Evolutionary conservation across 2,329 filamentous ascomycete species (phyloP), one percentile per base, ranked within the genome.

Genomic region (Rhynchosporium agropyri): DNA sequence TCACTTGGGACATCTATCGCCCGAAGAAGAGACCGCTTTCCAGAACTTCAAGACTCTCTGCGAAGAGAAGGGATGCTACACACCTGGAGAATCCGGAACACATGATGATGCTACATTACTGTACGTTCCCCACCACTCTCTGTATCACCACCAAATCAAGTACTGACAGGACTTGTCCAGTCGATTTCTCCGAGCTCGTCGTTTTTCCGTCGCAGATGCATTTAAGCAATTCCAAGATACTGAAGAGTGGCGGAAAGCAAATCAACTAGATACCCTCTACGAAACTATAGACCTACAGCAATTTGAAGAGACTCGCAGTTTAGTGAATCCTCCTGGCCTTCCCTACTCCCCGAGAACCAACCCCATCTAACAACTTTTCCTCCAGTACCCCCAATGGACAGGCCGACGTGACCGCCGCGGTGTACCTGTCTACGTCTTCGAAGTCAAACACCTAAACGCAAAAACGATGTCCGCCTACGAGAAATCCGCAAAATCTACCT

Each of bases 311-410:
- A 89, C 90, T 65, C 83, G 89, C 62, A 83, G 86, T 69, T 81
- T 97, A 80, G 91, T 94, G 77, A 70, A 81, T 76, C 38, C 20
- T 38, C 13, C 65, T 61, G 60, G 58, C 62, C 54, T 65, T 38
- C 31, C 56, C 60, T 36, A 50, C 59, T 10, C 8, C 15, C 46
- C 28, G 49, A 49, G 65, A 53, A 61, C 45, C 56, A 33, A 46
- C 4, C n/a, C 6, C 29, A 29, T 51, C 55, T 61, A 56, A 65
- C 36, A 20, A 20, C n/a, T 43, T 1, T 3, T 13, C 5, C 20
- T 38, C 55, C 51, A 93, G 89, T 97, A 97, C 74, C 92, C 93
- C 29, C 92, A 97, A 85, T 97, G 92, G 90, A 96, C 91, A 26
- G 94, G 94, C 61, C 89, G 92, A 68, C 86, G 93, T 69, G 94